phyloP scores from a whole-genome alignment of 2,329 filamentous ascomycete genomes.

The Passalora sequoiae region DNA sequence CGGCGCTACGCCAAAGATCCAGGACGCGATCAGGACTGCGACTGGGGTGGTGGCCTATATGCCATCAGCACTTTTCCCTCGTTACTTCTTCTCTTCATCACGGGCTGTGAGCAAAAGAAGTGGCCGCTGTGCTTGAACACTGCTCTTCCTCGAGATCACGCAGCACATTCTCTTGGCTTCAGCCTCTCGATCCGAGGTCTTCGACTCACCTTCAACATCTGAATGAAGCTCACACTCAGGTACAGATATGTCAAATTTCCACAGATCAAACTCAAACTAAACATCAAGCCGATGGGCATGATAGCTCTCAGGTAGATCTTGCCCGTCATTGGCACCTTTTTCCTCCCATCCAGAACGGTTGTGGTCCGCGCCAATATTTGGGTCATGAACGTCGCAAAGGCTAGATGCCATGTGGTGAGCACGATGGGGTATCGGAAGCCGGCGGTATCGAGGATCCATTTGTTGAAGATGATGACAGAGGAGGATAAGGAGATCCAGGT shows the following conservation, averaged over 20 bases:
- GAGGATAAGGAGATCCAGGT: slow-evolving; percentile 90
- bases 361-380: slow-evolving; percentile 89
- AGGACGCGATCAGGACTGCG: slow-evolving; percentile 82
- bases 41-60: slow-evolving; percentile 84
- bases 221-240: slow-evolving; percentile 92
- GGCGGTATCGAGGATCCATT: slow-evolving; percentile 86
- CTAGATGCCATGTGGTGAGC: slow-evolving; percentile 91
- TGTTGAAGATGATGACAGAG: slow-evolving; percentile 97
- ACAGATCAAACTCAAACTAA: slow-evolving; percentile 92
- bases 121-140: no score
- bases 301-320: slow-evolving; percentile 89
- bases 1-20: slow-evolving; percentile 77
- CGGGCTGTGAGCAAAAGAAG: no score
- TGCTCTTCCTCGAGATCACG: no score
- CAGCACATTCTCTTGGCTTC: no score
- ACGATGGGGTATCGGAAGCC: slow-evolving; percentile 72
- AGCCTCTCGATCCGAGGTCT: no score
- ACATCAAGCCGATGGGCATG: slow-evolving; percentile 90
- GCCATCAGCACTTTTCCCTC: slow-evolving; percentile 8
- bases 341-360: slow-evolving; percentile 82
- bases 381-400: slow-evolving; percentile 90
- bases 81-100: neutral
- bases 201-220: slow-evolving; percentile 82
- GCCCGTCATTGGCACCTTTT: slow-evolving; percentile 95
- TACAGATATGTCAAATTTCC: slow-evolving; percentile 95